phyloP scores from a whole-genome alignment of 129 eudicot species.

The Flaveria robusta region DNA sequence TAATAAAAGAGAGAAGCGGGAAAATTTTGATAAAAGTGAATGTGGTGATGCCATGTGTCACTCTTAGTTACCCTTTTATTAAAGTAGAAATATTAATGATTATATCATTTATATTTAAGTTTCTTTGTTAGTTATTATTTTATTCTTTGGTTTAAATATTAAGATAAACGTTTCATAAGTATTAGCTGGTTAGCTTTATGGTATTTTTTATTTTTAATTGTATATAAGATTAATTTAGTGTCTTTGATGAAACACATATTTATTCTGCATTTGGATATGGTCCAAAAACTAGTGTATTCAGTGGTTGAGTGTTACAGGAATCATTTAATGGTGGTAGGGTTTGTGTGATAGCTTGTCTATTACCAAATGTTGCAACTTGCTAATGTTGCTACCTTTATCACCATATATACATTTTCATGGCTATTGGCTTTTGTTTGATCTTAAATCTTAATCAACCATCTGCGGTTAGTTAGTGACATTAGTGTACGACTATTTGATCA shows the following conservation, averaged over 20 bases:
- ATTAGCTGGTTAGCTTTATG: too few species aligned
- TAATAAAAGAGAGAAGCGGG: too few species aligned
- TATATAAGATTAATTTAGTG: not conserved
- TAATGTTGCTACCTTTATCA: slow-evolving; percentile 3
- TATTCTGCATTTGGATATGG: not conserved
- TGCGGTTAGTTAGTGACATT: not conserved
- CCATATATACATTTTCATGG: slow-evolving; percentile 10
- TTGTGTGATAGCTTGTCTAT: slow-evolving; percentile 14
- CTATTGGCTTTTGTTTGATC: not conserved
- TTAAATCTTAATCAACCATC: slow-evolving; percentile 13
- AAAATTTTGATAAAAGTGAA: too few species aligned
- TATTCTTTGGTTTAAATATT: too few species aligned
- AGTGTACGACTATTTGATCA: not conserved
- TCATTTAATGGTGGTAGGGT: slow-evolving; percentile 24
- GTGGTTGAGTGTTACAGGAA: not conserved
- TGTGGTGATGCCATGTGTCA: too few species aligned
- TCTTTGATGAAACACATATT: not conserved
- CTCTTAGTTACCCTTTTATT: too few species aligned
- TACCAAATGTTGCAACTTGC: slow-evolving; percentile 17
- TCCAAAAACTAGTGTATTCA: not conserved
- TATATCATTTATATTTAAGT: too few species aligned
- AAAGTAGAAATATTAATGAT: too few species aligned
- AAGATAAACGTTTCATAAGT: too few species aligned
- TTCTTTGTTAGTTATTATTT: too few species aligned
- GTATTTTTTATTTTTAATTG: too few species aligned